Evolutionary conservation across 2,329 filamentous ascomycete genomes (phyloP).

Genomic region (Tolypocladium tropicale): DNA sequence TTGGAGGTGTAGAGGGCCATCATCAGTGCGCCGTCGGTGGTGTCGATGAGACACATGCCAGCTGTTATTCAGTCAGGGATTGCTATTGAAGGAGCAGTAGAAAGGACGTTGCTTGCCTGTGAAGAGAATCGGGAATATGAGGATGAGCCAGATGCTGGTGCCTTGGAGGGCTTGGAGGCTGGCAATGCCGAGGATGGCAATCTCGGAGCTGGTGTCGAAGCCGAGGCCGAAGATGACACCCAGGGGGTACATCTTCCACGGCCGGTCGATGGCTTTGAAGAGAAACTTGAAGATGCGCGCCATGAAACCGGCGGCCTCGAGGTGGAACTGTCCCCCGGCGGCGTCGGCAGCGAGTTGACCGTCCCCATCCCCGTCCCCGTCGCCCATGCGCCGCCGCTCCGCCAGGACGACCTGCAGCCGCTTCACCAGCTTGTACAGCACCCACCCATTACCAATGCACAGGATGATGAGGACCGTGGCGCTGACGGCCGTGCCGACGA

Average conservation of each 20-base stretch:
- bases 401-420: constrained; percentile 54
- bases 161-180: constrained; percentile 78
- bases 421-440: constrained; percentile 66
- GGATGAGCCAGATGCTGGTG: constrained; percentile 85
- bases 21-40: constrained; percentile 88
- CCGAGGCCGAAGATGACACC: constrained; percentile 85
- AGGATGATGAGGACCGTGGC: constrained; percentile 75
- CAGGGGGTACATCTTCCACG: constrained; percentile 95
- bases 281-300: constrained; percentile 61
- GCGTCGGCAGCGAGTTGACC: constrained; percentile 14
- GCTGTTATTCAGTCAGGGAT: constrained; percentile 32
- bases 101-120: constrained; percentile 46
- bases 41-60: constrained; percentile 93
- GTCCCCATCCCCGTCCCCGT: constrained; percentile 16
- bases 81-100: not conserved
- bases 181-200: constrained; percentile 82
- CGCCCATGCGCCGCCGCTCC: constrained; percentile 13
- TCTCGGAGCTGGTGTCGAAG: constrained; percentile 92
- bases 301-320: constrained; percentile 70
- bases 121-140: constrained; percentile 85
- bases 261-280: constrained; percentile 63
- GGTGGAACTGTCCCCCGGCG: constrained; percentile 44
- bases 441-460: constrained; percentile 76
- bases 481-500: constrained; percentile 81
- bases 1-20: constrained; percentile 83